Evolutionary conservation across 495 filamentous ascomycete genomes (phyloP), one percentile per base, ranked within the genome.

Genomic region (Penicillium pulvis): DNA sequence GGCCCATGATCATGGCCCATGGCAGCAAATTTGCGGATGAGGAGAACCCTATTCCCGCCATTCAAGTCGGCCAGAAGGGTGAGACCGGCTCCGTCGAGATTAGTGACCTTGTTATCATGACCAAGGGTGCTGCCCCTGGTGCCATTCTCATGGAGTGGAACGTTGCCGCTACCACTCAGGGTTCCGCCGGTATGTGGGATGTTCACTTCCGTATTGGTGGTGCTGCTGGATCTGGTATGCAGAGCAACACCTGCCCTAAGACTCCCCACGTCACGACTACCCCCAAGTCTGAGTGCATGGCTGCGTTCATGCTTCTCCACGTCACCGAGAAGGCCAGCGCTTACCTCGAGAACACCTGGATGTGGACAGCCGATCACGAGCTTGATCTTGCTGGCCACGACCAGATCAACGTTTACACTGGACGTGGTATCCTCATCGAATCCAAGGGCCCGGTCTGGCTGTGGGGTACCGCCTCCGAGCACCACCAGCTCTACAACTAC

Each of bases 141-240:
- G 93, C 93, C 24, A 89, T 96, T 64, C 76, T 98, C 46, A 83
- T 97, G 71, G 82, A 98, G 66, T 98, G 92, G 92, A 97, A 98
- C 76, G 68, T 97, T 6, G 87, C 81, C 8, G 83, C 81, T 20
- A 69, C 78, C 3, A 73, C 78, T 8, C 86, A 88, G 45, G 93
- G 90, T 56, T 84, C 87, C 0, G 83, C 82, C 7, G 93, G 84
- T 36, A 84, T 97, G 76, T 98, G 92, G 92, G 93, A 98, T 68
- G 89, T 92, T 9, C 93, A 97, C 73, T 87, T 91, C 72, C 91
- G 93, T 57, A 78, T 88, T 23, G 87, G 92, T 54, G 93, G 93
- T 10, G 84, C 88, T 24, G 85, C 87, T 6, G 92, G 93, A 47
- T 96, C 93, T 3, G 69, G 86, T 48, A 79, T 97, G 12, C 90